A percentile compares a stretch with the other conserved stretches of the same genome.
These are phyloP conservation scores for Cladobotryum mycophilum DNA, from an alignment of 2,329 filamentous ascomycete genomes.

Conservation along the genomic window DNA sequence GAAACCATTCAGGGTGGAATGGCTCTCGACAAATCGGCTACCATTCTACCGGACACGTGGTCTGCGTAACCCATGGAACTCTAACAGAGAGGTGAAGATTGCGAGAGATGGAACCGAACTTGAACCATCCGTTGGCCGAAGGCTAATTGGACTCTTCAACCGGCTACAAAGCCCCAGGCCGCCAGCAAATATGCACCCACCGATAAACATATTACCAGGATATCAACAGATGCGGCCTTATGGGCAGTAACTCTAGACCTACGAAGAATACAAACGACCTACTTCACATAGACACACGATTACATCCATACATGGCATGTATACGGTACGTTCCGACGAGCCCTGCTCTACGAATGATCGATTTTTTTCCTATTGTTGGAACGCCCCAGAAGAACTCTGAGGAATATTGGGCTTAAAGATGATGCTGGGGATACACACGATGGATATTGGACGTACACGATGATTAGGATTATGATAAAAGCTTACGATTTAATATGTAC, in stretches of 20 bases:
- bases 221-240: constrained; percentile 33
- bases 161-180: constrained; percentile 37
- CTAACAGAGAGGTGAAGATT: constrained; percentile 92
- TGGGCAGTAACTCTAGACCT: constrained; percentile 17
- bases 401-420: too few relatives aligned
- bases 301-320: too few relatives aligned
- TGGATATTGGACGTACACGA: too few relatives aligned
- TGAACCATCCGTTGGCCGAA: constrained; percentile 72
- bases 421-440: too few relatives aligned
- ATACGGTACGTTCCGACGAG: too few relatives aligned
- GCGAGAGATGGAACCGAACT: constrained; percentile 90
- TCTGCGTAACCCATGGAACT: constrained; percentile 88
- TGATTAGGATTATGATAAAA: too few relatives aligned
- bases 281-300: too few relatives aligned
- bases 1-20: constrained; percentile 85
- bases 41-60: constrained; percentile 87
- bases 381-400: too few relatives aligned
- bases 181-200: constrained; percentile 24
- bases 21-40: constrained; percentile 75
- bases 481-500: too few relatives aligned
- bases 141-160: constrained; percentile 74
- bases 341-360: too few relatives aligned
- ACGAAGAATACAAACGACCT: too few relatives aligned
- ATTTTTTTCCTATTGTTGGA: too few relatives aligned
- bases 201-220: constrained; percentile 31